Conservation (phyloP, 352 stramenopile genomes). For the Pythium volutum region DNA sequence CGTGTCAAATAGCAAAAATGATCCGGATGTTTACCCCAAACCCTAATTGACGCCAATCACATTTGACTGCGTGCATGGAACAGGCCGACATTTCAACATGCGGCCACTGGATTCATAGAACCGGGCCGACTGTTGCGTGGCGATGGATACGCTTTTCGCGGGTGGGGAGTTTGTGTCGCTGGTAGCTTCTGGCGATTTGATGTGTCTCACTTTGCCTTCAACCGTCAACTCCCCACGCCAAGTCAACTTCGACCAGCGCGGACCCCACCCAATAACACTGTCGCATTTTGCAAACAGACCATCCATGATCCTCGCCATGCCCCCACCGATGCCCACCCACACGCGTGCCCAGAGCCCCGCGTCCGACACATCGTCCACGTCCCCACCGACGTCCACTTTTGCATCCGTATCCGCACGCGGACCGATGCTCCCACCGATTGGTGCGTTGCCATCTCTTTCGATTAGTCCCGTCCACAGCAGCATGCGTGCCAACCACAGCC, state of each 20-base stretch:
- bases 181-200: neutral
- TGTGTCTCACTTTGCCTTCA: slow-evolving; percentile 18
- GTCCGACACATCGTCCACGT: neutral
- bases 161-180: too few species aligned
- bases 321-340: slow-evolving; percentile 3
- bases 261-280: neutral
- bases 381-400: neutral
- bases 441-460: slow-evolving; percentile 19
- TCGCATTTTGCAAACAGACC: neutral
- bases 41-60: neutral
- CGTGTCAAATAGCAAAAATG: slow-evolving; percentile 8
- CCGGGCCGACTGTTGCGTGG: slow-evolving; percentile 3
- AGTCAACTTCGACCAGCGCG: slow-evolving; percentile 1
- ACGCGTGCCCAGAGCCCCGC: slow-evolving; percentile 8
- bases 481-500: slow-evolving; percentile 23
- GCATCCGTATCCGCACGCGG: neutral
- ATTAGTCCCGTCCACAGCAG: slow-evolving; percentile 40
- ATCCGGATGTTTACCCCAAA: slow-evolving; percentile 18
- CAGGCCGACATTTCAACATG: slow-evolving; percentile 17
- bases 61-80: neutral
- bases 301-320: slow-evolving; percentile 18
- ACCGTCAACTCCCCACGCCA: neutral
- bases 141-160: slow-evolving; percentile 22
- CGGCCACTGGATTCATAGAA: slow-evolving; percentile 18
- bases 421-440: slow-evolving; percentile 24